Base-by-base conservation (phyloP, 352 stramenopile genomes). In the Phytophthora foliorum region DNA sequence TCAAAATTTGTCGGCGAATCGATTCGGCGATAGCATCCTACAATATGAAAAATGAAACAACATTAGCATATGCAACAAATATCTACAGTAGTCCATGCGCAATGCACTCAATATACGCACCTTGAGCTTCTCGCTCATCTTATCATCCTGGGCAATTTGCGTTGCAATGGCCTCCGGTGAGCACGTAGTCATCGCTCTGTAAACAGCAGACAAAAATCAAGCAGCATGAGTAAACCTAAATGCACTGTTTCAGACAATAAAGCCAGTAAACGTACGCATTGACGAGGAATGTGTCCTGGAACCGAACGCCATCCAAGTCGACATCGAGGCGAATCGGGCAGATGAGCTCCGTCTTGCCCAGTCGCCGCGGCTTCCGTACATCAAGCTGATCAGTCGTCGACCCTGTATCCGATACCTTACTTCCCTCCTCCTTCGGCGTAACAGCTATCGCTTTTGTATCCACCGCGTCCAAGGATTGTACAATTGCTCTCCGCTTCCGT, bases 241-340 rank as follows among this genome's bases (percentile, higher is more conserved):
- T 32, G 53, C 27, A 60, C 7, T 22, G 19, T 10, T 32, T 31
- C 27, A 50, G 5, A 22, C 41, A 64, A 17, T 31, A 25, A 57
- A n/a, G 4, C 6, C n/a, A 46, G 5, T 13, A 55, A 57, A 67
- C 84, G 41, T 75, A 92, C 84, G 62, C 70, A 50, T 90, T 85
- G 62, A 94, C 46, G 9, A 93, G 70, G 34, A 95, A 77, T 13
- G 86, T 92, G 63, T 95, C 88, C 56, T 94, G 86, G 63, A 86
- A 95, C 3, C 84, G 80, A 57, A 88, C 74, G 19, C 86, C 86
- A 56, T 93, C 80, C 46, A 91, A 71, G 38, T 95, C 84, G 17
- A 95, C 77, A 44, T 95, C 86, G 32, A 95, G 76, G 16, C 88
- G 86, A 45, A 95, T 86, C 10, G 88, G 86, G 32, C 84, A 91